Evolutionary conservation across 2,329 filamentous ascomycete species (phyloP), one percentile per base, ranked within the genome.

Genomic region (Scolecobasidium constrictum): DNA sequence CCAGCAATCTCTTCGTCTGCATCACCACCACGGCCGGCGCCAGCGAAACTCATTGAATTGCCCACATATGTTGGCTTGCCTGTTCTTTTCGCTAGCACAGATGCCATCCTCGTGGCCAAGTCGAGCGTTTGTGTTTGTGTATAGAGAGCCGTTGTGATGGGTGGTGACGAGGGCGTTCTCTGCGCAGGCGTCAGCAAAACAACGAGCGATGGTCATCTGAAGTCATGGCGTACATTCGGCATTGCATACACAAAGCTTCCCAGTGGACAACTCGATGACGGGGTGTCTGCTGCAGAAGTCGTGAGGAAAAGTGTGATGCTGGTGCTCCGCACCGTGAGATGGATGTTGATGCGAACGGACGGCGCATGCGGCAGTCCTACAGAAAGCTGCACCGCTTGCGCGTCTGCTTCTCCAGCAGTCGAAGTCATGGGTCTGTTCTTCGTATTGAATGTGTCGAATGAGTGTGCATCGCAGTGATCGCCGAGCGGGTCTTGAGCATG

Each of bases 1-100:
- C 83, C 86, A 56, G 90, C 86, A 78, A 95, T 88, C 65, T 96
- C 90, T 67, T 96, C 92, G 57, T 95, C 88, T 5, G 90, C 77
- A 0, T 78, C 83, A 16, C 86, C 83, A 7, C 86, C 86, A 53
- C 87, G 75, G 2, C 81, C 83, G 4, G 80, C 73, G 53, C 72
- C 77, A 12, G 75, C 75, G 49, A 95, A 78, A 50, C 81, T 86
- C 53, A 93, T 78, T 23, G 87, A 94, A 57, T 85, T 93, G 17
- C 85, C 85, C 15, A 96, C 85, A 59, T 95, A 96, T n/a, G 85
- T 80, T 1, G 87, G 87, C 48, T 78, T 75, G 22, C 72, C 68
- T 20, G 80, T 75, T 52, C 77, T 81, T 42, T 78, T 76, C n/a
- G 83, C 84, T 12, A 96, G 63, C 2, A 94, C 72, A 59, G 85